Evolutionary conservation across 768 basidiomycete species (phyloP).

Genomic region (Hypholoma fasciculare): DNA sequence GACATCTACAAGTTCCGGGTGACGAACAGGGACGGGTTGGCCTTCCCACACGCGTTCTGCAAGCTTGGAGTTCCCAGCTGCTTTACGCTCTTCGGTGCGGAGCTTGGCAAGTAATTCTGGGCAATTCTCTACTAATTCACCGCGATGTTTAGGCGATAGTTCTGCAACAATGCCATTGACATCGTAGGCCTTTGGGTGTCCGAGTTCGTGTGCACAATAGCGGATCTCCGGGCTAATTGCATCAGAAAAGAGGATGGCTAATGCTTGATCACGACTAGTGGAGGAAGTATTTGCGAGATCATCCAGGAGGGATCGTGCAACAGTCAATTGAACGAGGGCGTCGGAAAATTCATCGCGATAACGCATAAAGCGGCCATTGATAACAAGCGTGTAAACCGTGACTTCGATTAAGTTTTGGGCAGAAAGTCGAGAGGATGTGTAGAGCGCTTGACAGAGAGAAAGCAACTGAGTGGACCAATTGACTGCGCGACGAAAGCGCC

Average conservation of each 20-base stretch:
- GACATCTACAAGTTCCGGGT: slow-evolving; percentile 89
- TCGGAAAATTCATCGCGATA: slow-evolving; percentile 77
- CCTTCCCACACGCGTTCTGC: slow-evolving; percentile 75
- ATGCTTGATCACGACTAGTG: slow-evolving; percentile 85
- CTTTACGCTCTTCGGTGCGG: slow-evolving; percentile 39
- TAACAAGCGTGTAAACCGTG: slow-evolving; percentile 74
- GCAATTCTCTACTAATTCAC: slow-evolving; percentile 64
- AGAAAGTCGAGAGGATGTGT: slow-evolving; percentile 49
- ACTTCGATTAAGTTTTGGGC: slow-evolving; percentile 65
- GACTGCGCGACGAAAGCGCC: slow-evolving; percentile 78
- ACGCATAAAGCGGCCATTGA: slow-evolving; percentile 83
- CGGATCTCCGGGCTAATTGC: slow-evolving; percentile 90
- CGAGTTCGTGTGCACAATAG: slow-evolving; percentile 89
- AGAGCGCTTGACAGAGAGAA: slow-evolving; percentile 70
- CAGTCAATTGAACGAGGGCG: slow-evolving; percentile 71
- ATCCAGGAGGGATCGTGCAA: slow-evolving; percentile 74
- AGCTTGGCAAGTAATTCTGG: slow-evolving; percentile 54
- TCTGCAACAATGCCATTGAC: slow-evolving; percentile 73
- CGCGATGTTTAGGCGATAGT: slow-evolving; percentile 54
- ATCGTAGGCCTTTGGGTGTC: slow-evolving; percentile 77
- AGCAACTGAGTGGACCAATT: slow-evolving; percentile 78
- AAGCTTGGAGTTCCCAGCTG: slow-evolving; percentile 53
- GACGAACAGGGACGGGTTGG: slow-evolving; percentile 80
- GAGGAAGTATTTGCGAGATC: slow-evolving; percentile 59
- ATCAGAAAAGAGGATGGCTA: slow-evolving; percentile 82